These are phyloP conservation scores for Candida cerambycidarum DNA, from an alignment of 805 yeast species.

Conservation along the genomic window DNA sequence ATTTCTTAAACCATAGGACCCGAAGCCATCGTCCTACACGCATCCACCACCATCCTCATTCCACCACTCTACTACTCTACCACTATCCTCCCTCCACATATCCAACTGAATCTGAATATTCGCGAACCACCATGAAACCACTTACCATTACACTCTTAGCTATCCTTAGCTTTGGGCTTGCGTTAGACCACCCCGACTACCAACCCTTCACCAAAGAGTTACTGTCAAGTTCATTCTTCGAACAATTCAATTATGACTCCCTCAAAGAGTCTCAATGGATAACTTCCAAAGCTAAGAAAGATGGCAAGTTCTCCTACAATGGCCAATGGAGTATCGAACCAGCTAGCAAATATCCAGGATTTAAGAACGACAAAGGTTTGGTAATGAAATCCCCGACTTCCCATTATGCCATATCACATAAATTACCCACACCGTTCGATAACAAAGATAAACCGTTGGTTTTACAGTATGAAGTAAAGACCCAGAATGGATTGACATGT, in stretches of 20 bases:
- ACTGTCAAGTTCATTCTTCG: constrained; percentile 50
- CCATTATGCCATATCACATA: constrained; percentile 76
- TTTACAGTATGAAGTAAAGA: constrained; percentile 84
- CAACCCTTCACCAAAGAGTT: constrained; percentile 30
- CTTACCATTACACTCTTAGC: not conserved
- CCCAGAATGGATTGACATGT: constrained; percentile 75
- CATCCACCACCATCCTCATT: too few relatives aligned
- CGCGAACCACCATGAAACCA: not conserved
- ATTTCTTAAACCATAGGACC: too few relatives aligned
- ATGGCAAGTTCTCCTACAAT: constrained; percentile 55
- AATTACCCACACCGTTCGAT: constrained; percentile 56
- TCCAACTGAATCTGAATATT: too few relatives aligned
- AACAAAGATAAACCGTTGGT: constrained; percentile 69
- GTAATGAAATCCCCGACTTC: constrained; percentile 75
- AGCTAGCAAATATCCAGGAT: constrained; percentile 51
- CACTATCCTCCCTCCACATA: too few relatives aligned
- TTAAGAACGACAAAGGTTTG: constrained; percentile 68
- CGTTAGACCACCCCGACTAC: constrained; percentile 19
- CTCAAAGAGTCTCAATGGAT: constrained; percentile 36
- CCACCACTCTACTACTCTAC: too few relatives aligned
- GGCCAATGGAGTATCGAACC: constrained; percentile 79
- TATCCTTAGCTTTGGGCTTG: not conserved
- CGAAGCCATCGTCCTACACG: too few relatives aligned
- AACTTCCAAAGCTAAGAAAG: constrained; percentile 55
- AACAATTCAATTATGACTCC: constrained; percentile 49